A percentile compares a stretch with the other conserved stretches of the same genome.
Evolutionary conservation across 345 rosid genomes (phyloP).

Genomic region (Rhizophora apiculata): DNA sequence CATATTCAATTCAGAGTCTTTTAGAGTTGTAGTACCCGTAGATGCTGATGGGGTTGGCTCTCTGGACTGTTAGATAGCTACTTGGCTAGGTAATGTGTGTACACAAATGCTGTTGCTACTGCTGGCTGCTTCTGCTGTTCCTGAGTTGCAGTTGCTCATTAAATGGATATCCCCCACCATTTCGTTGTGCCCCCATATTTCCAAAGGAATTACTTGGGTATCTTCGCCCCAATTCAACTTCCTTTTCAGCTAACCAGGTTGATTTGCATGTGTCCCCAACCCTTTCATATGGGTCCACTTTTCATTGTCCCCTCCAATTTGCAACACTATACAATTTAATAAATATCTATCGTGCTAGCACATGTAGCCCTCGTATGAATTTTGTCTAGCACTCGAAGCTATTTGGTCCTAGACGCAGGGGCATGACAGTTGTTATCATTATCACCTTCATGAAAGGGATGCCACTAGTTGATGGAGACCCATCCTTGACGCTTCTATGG

Average conservation of each 20-base stretch:
- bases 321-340: not conserved
- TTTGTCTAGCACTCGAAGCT: conserved; percentile 11
- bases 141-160: not conserved
- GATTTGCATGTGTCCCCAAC: conserved; percentile 36
- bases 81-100: not conserved
- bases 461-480: conserved; percentile 47
- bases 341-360: not conserved
- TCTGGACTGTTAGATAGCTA: not conserved
- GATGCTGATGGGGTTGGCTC: not conserved
- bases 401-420: conserved; percentile 42
- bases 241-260: conserved; percentile 36
- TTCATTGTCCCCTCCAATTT: conserved; percentile 1
- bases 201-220: conserved; percentile 34
- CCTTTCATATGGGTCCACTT: conserved; percentile 39
- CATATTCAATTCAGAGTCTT: too few relatives aligned
- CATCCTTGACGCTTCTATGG: conserved; percentile 13
- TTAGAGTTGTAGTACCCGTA: not conserved
- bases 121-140: not conserved
- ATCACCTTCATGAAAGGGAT: conserved; percentile 45
- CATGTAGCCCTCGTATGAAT: conserved; percentile 1
- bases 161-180: conserved; percentile 8
- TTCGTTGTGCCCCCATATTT: conserved; percentile 1
- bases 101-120: not conserved
- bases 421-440: conserved; percentile 50
- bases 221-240: conserved; percentile 19